Conservation (phyloP, 2,329 filamentous ascomycete species). For the Lecanosticta acicola region DNA sequence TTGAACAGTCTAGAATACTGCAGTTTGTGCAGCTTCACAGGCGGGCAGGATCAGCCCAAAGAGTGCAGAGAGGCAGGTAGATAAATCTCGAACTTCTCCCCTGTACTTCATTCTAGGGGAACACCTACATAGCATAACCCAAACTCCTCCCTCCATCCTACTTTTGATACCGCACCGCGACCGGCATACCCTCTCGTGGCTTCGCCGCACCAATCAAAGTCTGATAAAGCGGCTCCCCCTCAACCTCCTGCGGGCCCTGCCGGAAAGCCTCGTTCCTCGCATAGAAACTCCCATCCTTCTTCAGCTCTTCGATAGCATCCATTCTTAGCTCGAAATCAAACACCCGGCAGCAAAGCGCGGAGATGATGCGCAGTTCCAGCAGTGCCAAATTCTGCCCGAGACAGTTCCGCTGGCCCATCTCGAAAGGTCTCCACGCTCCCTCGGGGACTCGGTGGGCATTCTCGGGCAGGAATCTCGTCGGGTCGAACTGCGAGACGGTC, state of each 20-base stretch:
- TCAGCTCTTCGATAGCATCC: conserved; percentile 26
- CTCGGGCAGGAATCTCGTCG: conserved; percentile 41
- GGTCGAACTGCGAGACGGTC: conserved; percentile 41
- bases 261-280: conserved; percentile 19
- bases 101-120: no score
- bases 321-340: conserved; percentile 44
- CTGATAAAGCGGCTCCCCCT: conserved; percentile 29
- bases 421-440: conserved; percentile 51
- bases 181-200: conserved; percentile 30
- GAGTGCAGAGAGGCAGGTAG: no score
- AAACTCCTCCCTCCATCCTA: no score
- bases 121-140: no score
- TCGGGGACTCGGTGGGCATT: conserved; percentile 31
- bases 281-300: conserved; percentile 31
- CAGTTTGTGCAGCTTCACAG: no score
- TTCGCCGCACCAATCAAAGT: conserved; percentile 26
- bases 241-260: conserved; percentile 22
- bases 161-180: no score
- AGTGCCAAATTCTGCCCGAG: conserved; percentile 51
- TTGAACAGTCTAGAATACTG: no score
- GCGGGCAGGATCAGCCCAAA: no score
- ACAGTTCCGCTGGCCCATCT: conserved; percentile 49
- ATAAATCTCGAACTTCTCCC: no score
- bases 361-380: conserved; percentile 45
- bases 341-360: conserved; percentile 45